Conservation (phyloP, 495 filamentous ascomycete genomes). For the Penicillium lagena region DNA sequence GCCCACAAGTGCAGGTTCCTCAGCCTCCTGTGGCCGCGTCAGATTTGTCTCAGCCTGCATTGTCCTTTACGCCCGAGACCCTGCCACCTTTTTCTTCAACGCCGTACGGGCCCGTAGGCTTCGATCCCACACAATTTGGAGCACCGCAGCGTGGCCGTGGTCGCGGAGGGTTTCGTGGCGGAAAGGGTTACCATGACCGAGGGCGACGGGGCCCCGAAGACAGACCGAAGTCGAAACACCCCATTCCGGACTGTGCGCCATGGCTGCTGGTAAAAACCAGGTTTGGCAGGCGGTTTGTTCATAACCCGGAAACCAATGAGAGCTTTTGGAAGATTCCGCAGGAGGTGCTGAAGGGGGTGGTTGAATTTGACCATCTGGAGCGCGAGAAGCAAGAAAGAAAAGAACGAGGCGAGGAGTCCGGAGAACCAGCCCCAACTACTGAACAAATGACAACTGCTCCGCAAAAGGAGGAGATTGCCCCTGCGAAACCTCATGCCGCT, state of each 20-base stretch:
- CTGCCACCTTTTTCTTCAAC: constrained; percentile 38
- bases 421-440: constrained; percentile 10
- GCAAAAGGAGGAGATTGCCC: constrained; percentile 1
- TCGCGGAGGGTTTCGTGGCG: constrained; percentile 41
- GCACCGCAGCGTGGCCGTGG: constrained; percentile 18
- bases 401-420: constrained; percentile 30
- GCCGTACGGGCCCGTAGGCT: constrained; percentile 30
- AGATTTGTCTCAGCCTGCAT: constrained; percentile 10
- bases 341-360: constrained; percentile 72
- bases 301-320: constrained; percentile 73
- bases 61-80: constrained; percentile 26
- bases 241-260: constrained; percentile 75
- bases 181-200: constrained; percentile 46
- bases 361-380: constrained; percentile 59
- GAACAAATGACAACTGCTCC: background rate
- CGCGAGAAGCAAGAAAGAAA: constrained; percentile 41
- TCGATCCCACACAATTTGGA: constrained; percentile 10
- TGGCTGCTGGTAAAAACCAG: constrained; percentile 93
- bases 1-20: constrained; percentile 43
- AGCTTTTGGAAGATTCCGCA: constrained; percentile 91
- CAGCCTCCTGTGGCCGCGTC: constrained; percentile 20
- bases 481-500: constrained; percentile 1
- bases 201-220: constrained; percentile 59
- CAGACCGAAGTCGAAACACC: constrained; percentile 71
- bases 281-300: constrained; percentile 77